Evolutionary conservation across 805 yeast genomes (phyloP), one percentile per base, ranked within the genome.

Genomic region (Monosporozyma yasuniensis): DNA sequence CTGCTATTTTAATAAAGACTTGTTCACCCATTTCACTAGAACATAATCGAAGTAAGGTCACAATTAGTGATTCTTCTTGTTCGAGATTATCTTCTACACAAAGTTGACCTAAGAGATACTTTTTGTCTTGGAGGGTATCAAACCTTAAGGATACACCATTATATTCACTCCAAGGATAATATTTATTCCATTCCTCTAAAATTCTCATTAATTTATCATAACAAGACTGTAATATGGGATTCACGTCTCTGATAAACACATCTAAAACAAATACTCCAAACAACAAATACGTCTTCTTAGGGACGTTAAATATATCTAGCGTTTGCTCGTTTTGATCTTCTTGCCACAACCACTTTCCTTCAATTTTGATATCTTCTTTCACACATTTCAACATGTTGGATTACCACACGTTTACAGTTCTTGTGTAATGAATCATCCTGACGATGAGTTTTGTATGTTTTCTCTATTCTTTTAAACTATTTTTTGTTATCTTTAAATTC

Each of bases 61-160:
- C 60, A 4, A 79, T 53, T 6, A 81, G 58, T 63, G 73, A 65
- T 50, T 74, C 76, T 55, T 80, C 84, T 11, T 64, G 66, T 19
- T 66, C 50, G 12, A 67, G 60, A 30, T 72, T 75, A 19, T 77
- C 80, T 50, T 71, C 74, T 1, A 58, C 68, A 48, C 72, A 68
- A 9, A 64, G 22, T 18, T 56, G 53, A 2, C 71, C 71, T 46
- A 57, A 58, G 1, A 71, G 57, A 51, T 61, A 61, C 3, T 55
- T 46, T 10, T 18, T 18, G n/a, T 51, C 53, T 3, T 53, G 45
- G 11, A 19, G 3, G 16, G 51, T 47, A 14, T 51, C 51, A 10
- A 64, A 39, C 19, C 60, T 59, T 5, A 66, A 38, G n/a, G 47
- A 4, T 7, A 64, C 50, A 2, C 61, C 59, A 12, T 71, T 63